phyloP scores from a whole-genome alignment of 208 protist genomes.

The Leishmania amazonensis region DNA sequence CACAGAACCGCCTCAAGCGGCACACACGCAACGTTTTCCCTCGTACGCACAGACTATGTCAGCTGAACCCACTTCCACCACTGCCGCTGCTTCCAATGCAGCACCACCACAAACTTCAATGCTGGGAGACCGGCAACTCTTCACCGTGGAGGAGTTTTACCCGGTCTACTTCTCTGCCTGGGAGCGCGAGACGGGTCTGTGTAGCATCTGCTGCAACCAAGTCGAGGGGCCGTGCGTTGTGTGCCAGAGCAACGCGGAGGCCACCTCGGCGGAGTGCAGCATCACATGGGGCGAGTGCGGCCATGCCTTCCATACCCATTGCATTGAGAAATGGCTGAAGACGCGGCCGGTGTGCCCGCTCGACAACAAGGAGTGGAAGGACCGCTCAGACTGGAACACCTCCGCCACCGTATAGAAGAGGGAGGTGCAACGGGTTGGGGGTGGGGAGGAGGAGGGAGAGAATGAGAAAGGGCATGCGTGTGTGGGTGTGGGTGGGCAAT shows the following conservation, averaged over 20 bases:
- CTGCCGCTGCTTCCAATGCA: conserved; percentile 2
- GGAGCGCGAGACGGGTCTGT: conserved; percentile 97
- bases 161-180: conserved; percentile 96
- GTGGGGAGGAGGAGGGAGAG: not conserved
- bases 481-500: not conserved
- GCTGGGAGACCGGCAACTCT: conserved; percentile 19
- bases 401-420: conserved; percentile 4
- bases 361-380: conserved; percentile 96
- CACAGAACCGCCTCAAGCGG: not conserved
- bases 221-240: conserved; percentile 98
- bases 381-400: conserved; percentile 61
- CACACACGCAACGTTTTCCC: not conserved
- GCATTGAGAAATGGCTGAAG: conserved; percentile 98
- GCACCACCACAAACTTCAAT: not conserved
- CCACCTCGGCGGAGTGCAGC: conserved; percentile 79
- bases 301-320: conserved; percentile 99
- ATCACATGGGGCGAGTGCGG: conserved; percentile 98
- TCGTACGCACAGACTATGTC: not conserved
- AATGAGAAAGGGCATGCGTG: not conserved
- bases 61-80: not conserved
- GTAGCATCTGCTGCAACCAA: conserved; percentile 98
- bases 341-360: conserved; percentile 97
- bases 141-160: conserved; percentile 94
- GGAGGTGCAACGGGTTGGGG: not conserved
- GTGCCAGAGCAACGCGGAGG: conserved; percentile 90